Conservation (phyloP, 345 rosid species). For the Hibiscus syriacus region DNA sequence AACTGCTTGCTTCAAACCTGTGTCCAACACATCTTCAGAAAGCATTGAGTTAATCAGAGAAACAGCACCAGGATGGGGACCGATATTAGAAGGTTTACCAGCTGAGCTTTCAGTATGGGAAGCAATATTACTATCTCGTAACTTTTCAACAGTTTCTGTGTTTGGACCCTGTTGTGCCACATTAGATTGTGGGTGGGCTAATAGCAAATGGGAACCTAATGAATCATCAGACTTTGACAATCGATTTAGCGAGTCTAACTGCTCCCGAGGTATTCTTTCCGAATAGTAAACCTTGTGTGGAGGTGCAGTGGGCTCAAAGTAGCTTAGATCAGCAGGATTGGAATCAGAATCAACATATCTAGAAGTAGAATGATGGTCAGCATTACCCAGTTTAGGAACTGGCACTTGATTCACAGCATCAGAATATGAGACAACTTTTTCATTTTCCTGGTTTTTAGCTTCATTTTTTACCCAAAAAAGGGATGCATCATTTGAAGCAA, state of each 20-base stretch:
- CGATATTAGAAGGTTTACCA: slow-evolving; percentile 23
- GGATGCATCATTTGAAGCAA: slow-evolving; percentile 26
- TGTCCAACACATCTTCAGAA: slow-evolving; percentile 29
- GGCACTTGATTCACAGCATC: slow-evolving; percentile 33
- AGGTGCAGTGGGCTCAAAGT: slow-evolving; percentile 38
- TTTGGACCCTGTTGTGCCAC: slow-evolving; percentile 32
- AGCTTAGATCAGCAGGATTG: slow-evolving; percentile 44
- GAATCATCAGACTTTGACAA: slow-evolving; percentile 71
- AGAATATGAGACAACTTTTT: slow-evolving; percentile 28
- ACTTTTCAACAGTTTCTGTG: slow-evolving; percentile 37
- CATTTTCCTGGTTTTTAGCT: slow-evolving; percentile 26
- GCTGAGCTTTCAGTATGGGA: slow-evolving; percentile 17
- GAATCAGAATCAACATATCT: slow-evolving; percentile 33
- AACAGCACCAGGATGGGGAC: slow-evolving; percentile 30
- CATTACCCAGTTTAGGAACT: slow-evolving; percentile 24
- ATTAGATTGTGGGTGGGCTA: slow-evolving; percentile 43
- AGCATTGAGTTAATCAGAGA: slow-evolving; percentile 32
- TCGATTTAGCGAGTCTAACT: slow-evolving; percentile 51
- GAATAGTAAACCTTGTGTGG: slow-evolving; percentile 57
- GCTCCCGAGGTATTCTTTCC: slow-evolving; percentile 70
- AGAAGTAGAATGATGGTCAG: background rate
- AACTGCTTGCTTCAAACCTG: slow-evolving; percentile 28
- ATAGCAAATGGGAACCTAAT: slow-evolving; percentile 56
- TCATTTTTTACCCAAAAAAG: slow-evolving; percentile 22
- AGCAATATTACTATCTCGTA: slow-evolving; percentile 17